Evolutionary conservation across 345 rosid genomes (phyloP), one percentile per base, ranked within the genome.

Genomic region (Euphorbia lathyris): DNA sequence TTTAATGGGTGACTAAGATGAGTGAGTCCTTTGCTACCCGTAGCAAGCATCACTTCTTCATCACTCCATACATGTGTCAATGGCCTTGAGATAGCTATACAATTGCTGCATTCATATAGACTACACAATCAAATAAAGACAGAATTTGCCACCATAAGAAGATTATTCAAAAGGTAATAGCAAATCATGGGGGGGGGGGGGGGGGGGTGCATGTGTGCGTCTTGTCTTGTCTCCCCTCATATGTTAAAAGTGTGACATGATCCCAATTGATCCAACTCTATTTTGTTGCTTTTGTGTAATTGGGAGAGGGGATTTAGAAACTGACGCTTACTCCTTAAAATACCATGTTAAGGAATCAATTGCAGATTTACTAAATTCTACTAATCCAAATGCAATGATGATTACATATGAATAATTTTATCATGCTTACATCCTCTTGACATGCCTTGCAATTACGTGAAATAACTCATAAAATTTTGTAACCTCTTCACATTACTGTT

Each of bases 21-120:
- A 50, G 88, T 79, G 60, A 76, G 74, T 67, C 43, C 68, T 79
- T 81, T 74, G 48, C 74, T 78, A 56, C 97, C 97, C 51, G 95
- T 83, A 70, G 97, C 97, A 72, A 90, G 80, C 71, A 55, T 80
- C 69, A 90, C 64, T 76, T 94, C 95, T 72, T 88, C 93, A 51
- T 81, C 79, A 57, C 80, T 90, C 98, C 98, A 91, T 57, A 68
- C 71, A 76, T 64, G 66, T 27, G 59, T 60, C 59, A 58, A 75
- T 34, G 66, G 74, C 78, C 80, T 70, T 23, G 85, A 71, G 59
- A 60, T 66, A 79, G 82, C 72, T 63, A 14, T 72, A 26, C 76
- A 70, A 74, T 66, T 73, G 53, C 79, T 79, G 77, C 53, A 76
- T 45, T 48, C 59, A 68, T 62, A 68, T 36, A 77, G 63, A 62